phyloP scores from a whole-genome alignment of 2,329 filamentous ascomycete genomes.

The Paraphaeosphaeria sporulosa region DNA sequence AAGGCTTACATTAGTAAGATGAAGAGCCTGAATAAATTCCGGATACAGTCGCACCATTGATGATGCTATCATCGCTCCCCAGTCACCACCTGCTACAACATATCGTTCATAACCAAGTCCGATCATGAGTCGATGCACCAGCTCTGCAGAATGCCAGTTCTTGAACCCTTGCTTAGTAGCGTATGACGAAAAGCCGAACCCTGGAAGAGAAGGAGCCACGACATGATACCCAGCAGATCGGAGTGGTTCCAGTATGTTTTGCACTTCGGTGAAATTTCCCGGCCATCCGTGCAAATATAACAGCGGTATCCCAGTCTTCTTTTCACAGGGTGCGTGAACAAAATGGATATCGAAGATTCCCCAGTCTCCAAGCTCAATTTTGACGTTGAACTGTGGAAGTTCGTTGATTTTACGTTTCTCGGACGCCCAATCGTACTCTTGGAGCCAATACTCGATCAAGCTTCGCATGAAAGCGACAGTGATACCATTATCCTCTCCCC shows the following conservation, averaged over 20 bases:
- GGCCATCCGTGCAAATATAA: conserved; percentile 10
- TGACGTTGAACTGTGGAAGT: conserved; percentile 1
- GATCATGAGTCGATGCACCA: conserved; percentile 8
- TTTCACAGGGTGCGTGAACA: neutral
- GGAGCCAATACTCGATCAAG: conserved; percentile 6
- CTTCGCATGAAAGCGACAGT: conserved; percentile 6
- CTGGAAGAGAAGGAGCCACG: conserved; percentile 12
- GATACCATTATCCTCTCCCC: conserved; percentile 4
- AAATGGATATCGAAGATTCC: conserved; percentile 10
- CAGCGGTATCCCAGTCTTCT: neutral
- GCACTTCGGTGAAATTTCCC: conserved; percentile 8
- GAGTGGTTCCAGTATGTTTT: neutral
- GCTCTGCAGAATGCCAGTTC: conserved; percentile 6
- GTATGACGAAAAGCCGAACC: conserved; percentile 10
- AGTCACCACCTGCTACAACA: conserved; percentile 6
- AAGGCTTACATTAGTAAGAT: conserved; percentile 10
- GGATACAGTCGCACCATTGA: conserved; percentile 6
- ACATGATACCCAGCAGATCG: conserved; percentile 1
- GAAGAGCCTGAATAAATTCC: neutral
- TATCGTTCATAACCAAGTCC: conserved; percentile 9
- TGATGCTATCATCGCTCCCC: conserved; percentile 7
- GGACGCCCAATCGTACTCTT: conserved; percentile 7
- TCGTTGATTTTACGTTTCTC: conserved; percentile 7
- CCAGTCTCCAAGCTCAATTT: conserved; percentile 7
- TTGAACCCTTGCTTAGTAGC: conserved; percentile 7